Base-by-base conservation (phyloP, 495 filamentous ascomycete genomes). In the Echria macrotheca region DNA sequence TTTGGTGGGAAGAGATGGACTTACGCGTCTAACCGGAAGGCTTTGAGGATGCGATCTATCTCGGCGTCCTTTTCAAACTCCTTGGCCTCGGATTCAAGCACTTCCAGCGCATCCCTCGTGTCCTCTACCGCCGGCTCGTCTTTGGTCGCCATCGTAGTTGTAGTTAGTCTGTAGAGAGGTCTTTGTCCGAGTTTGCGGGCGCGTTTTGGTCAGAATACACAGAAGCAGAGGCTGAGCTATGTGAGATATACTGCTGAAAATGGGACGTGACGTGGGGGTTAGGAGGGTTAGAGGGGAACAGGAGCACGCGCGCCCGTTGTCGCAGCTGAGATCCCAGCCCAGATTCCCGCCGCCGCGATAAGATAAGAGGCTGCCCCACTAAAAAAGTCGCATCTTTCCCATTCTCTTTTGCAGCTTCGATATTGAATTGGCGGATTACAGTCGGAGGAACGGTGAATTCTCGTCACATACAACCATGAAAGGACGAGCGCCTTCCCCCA, bases 51-150 rank as follows among this genome's bases (percentile, higher is more conserved):
- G 38, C 91, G 87, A 60, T 90, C 87, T 62, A 97, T 96, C 68
- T 97, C 91, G 50, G 88, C 86, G 78, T 97, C 93, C 87, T 96
- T 97, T 45, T 83, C 81, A 60, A 89, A 95, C 60, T 97, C 93
- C 41, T 88, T 89, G 24, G 85, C 82, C 63, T 95, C 90, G 32
- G 80, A 79, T 61, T 95, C 91, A 5, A 97, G 82, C 32, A 81
- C 79, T 55, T 89, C 89, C 38, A 96, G 77, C 42, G 87, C 80
- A 59, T 93, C 90, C 14, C 65, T 50, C 22, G 48, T 59, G 46
- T 68, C 65, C n/a, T n/a, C n/a, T n/a, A n/a, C n/a, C 32, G 44
- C 58, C 1, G 65, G 60, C 10, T 57, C 54, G n/a, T 64, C 47
- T 38, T 42, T 54, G 3, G 53, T 49, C 11, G 61, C 57, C 51